Evolutionary conservation across 1,139 yeast genomes (phyloP).

Genomic region (Hansenula lynferdii): DNA sequence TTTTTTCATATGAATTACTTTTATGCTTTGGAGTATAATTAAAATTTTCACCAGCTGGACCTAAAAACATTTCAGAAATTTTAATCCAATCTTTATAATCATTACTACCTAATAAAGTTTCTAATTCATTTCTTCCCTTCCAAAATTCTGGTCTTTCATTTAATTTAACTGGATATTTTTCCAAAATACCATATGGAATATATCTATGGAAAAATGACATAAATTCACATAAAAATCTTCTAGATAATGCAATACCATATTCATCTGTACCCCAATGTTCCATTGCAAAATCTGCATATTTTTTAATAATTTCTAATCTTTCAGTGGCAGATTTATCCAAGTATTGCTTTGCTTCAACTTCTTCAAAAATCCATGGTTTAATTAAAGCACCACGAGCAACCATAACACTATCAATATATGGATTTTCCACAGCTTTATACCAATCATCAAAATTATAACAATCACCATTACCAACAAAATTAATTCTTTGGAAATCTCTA

Average conservation of each 20-base stretch:
- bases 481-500: conserved; percentile 37
- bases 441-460: conserved; percentile 84
- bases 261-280: conserved; percentile 99
- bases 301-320: conserved; percentile 68
- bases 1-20: conserved; percentile 67
- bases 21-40: conserved; percentile 90
- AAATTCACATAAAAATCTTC: conserved; percentile 93
- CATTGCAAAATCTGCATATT: conserved; percentile 73
- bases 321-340: conserved; percentile 88
- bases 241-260: conserved; percentile 81
- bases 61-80: conserved; percentile 93
- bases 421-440: conserved; percentile 66
- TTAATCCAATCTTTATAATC: conserved; percentile 96
- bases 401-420: conserved; percentile 90
- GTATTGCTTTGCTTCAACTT: conserved; percentile 82
- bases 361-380: conserved; percentile 99
- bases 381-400: conserved; percentile 97
- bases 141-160: conserved; percentile 94
- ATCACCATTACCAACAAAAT: conserved; percentile 93
- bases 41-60: conserved; percentile 73
- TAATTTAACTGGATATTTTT: conserved; percentile 78
- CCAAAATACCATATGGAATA: conserved; percentile 90
- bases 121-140: conserved; percentile 93
- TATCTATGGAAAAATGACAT: conserved; percentile 91
- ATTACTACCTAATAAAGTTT: conserved; percentile 78